These are phyloP conservation scores for Globisporangium viniferum DNA, from an alignment of 352 stramenopile species.

Conservation along the genomic window DNA sequence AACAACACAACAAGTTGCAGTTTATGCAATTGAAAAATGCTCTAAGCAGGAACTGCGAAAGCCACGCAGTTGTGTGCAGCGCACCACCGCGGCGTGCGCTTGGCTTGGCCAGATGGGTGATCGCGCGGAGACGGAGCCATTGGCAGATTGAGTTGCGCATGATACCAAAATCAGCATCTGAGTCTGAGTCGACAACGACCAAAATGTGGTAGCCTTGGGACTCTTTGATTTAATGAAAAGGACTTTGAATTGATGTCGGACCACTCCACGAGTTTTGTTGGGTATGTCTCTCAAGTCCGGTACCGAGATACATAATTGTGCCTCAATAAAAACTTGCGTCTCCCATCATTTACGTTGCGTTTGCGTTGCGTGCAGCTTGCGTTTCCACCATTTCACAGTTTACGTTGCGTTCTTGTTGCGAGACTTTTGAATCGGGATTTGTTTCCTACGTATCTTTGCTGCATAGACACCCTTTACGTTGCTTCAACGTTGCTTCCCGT, in stretches of 20 bases:
- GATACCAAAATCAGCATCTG: too few species aligned
- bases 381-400: not conserved
- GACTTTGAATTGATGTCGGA: not conserved
- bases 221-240: too few species aligned
- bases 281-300: not conserved
- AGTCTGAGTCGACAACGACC: too few species aligned
- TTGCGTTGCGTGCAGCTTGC: not conserved
- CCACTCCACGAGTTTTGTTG: not conserved
- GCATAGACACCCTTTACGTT: not conserved
- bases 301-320: not conserved
- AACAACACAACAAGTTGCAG: too few species aligned
- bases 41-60: too few species aligned
- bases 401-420: not conserved
- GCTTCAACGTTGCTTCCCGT: not conserved
- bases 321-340: not conserved
- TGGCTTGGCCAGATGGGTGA: too few species aligned
- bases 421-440: not conserved
- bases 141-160: too few species aligned
- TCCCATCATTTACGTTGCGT: not conserved
- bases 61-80: too few species aligned
- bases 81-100: too few species aligned
- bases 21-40: too few species aligned
- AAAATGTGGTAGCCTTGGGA: too few species aligned
- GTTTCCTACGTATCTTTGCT: slow-evolving; percentile 5
- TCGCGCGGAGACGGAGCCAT: too few species aligned